Evolutionary conservation across 2,329 filamentous ascomycete species (phyloP).

Genomic region (Exophiala sideris): DNA sequence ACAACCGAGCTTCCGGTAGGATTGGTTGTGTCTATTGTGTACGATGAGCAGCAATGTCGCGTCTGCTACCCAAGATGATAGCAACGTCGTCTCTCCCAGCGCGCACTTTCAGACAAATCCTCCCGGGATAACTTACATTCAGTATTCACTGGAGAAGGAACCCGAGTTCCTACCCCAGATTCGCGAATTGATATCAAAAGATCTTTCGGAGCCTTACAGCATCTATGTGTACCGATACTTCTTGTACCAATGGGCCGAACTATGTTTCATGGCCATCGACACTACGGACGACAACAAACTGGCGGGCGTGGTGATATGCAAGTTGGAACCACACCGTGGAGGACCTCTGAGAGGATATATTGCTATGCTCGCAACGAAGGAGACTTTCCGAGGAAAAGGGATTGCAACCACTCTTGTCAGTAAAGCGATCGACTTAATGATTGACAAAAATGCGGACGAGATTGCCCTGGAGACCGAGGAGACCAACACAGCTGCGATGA

Average conservation of each 20-base stretch:
- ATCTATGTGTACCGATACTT: conserved; percentile 99
- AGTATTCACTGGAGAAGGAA: conserved; percentile 59
- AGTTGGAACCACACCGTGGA: conserved; percentile 83
- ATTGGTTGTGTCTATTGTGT: not conserved
- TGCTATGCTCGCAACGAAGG: conserved; percentile 92
- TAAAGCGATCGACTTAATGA: conserved; percentile 89
- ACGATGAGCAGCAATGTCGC: conserved; percentile 24
- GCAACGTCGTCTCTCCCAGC: conserved; percentile 5
- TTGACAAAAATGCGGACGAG: conserved; percentile 78
- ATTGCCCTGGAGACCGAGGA: conserved; percentile 95
- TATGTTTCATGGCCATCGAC: conserved; percentile 81
- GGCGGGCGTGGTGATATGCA: conserved; percentile 89
- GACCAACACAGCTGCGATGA: conserved; percentile 83
- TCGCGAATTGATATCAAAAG: conserved; percentile 87
- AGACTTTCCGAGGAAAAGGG: conserved; percentile 74
- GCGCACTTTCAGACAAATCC: conserved; percentile 20
- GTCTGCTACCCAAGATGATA: conserved; percentile 1
- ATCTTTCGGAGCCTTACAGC: conserved; percentile 96
- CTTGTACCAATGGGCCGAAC: conserved; percentile 91
- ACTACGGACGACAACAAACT: conserved; percentile 62
- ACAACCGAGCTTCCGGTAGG: conserved; percentile 6
- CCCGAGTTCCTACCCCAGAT: conserved; percentile 75
- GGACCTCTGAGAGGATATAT: conserved; percentile 92
- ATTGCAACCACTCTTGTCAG: conserved; percentile 88
- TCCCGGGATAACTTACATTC: conserved; percentile 50